phyloP scores from a whole-genome alignment of 2,329 filamentous ascomycete species.

The Colletotrichum higginsianum region DNA sequence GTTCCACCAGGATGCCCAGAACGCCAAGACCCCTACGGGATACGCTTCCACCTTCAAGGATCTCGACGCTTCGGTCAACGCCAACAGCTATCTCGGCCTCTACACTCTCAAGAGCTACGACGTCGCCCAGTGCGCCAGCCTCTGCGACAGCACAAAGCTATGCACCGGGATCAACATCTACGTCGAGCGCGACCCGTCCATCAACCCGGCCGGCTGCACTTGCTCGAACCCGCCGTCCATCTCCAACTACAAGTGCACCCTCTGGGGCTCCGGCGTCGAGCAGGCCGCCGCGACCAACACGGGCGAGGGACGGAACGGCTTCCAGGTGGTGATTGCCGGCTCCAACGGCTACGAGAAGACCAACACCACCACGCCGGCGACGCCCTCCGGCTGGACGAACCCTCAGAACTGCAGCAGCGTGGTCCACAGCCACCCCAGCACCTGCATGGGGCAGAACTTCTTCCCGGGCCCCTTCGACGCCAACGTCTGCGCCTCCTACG shows the following conservation, averaged over 20 bases:
- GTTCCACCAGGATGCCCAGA: slow-evolving; percentile 17
- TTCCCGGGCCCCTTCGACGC: slow-evolving; percentile 36
- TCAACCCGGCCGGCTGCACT: slow-evolving; percentile 32
- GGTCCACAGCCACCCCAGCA: slow-evolving; percentile 31
- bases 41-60: slow-evolving; percentile 34
- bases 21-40: background rate
- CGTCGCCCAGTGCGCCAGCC: slow-evolving; percentile 24
- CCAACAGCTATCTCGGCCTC: slow-evolving; percentile 38
- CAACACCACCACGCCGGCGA: slow-evolving; percentile 30
- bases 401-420: slow-evolving; percentile 27
- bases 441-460: slow-evolving; percentile 40
- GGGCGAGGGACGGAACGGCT: slow-evolving; percentile 33
- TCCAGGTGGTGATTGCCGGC: slow-evolving; percentile 41
- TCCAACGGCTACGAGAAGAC: slow-evolving; percentile 44
- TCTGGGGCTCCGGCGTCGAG: slow-evolving; percentile 39
- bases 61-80: slow-evolving; percentile 29
- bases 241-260: slow-evolving; percentile 40
- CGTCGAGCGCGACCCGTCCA: slow-evolving; percentile 40
- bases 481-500: slow-evolving; percentile 35
- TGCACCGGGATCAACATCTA: slow-evolving; percentile 41
- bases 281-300: slow-evolving; percentile 39
- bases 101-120: slow-evolving; percentile 36
- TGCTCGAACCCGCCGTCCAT: slow-evolving; percentile 36
- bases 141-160: slow-evolving; percentile 27
- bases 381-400: slow-evolving; percentile 38